Conservation (phyloP, 176 grass and related monocot genomes). For the Ampelocalamus luodianensis region DNA sequence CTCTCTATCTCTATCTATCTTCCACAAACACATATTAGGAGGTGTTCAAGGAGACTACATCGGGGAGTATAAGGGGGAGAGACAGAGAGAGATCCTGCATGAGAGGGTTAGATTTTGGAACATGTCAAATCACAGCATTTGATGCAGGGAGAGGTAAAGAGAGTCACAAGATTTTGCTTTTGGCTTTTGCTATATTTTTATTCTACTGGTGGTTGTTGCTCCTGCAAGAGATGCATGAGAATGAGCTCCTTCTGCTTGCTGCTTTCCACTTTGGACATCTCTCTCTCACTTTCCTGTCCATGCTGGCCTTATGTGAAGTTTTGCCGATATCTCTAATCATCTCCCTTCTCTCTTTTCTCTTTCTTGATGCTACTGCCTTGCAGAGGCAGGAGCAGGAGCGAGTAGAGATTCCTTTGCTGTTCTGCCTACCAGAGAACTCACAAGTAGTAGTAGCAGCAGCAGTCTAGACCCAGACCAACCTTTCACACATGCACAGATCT, state of each 20-base stretch:
- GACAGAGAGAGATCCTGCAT: conserved; percentile 34
- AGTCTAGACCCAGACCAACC: conserved; percentile 9
- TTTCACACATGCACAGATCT: conserved; percentile 58
- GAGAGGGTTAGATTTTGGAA: conserved; percentile 60
- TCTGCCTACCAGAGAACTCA: conserved; percentile 53
- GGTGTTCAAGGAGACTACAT: conserved; percentile 31
- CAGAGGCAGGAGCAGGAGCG: conserved; percentile 39
- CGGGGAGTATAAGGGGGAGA: neutral
- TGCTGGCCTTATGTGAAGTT: conserved; percentile 37
- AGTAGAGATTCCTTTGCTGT: conserved; percentile 74
- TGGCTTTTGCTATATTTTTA: neutral
- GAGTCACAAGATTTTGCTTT: conserved; percentile 29
- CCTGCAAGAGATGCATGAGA: conserved; percentile 45
- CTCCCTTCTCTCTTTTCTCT: neutral
- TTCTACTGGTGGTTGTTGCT: conserved; percentile 22
- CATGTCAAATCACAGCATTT: conserved; percentile 72
- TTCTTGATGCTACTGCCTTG: conserved; percentile 48
- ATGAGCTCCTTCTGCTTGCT: conserved; percentile 56
- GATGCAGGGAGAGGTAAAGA: conserved; percentile 60
- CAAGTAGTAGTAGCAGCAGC: conserved; percentile 5
- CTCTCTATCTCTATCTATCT: conserved; percentile 1
- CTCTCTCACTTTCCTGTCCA: conserved; percentile 49
- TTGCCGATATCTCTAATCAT: conserved; percentile 45
- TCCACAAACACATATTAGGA: conserved; percentile 1
- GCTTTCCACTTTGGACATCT: conserved; percentile 51